These are phyloP conservation scores for Paulownia fortunei DNA, from an alignment of 257 asterid species.

Conservation along the genomic window DNA sequence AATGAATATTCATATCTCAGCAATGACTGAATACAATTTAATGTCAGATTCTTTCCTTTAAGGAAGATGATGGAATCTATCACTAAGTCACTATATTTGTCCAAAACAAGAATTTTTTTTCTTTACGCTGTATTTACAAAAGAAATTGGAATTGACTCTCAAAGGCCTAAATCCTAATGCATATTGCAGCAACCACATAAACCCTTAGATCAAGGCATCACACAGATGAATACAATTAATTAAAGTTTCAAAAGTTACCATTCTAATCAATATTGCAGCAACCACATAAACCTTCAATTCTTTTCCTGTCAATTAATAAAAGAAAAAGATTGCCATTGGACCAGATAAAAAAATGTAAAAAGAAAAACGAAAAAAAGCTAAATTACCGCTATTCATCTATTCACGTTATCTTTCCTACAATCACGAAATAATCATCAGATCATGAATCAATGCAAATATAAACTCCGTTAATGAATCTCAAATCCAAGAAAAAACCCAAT, in stretches of 20 bases:
- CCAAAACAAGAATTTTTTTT: not conserved
- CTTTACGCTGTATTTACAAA: not conserved
- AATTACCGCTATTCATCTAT: not conserved
- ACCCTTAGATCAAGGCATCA: slow-evolving; percentile 24
- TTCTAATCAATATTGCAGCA: not conserved
- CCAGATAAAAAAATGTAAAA: not conserved
- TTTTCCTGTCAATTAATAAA: not conserved
- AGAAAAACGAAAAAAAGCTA: not conserved
- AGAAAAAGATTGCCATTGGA: not conserved
- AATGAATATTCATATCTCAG: slow-evolving; percentile 15
- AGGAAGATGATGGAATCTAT: not conserved
- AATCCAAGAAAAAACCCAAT: not conserved
- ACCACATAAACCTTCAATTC: slow-evolving; percentile 12
- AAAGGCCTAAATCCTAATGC: not conserved
- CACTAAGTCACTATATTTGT: no score
- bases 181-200: not conserved
- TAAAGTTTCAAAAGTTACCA: not conserved
- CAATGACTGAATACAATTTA: not conserved
- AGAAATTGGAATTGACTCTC: not conserved
- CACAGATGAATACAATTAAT: not conserved
- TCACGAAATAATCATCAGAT: slow-evolving; percentile 28
- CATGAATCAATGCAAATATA: slow-evolving; percentile 21
- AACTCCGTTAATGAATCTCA: not conserved
- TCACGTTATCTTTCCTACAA: not conserved
- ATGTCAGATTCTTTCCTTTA: not conserved